A percentile compares a stretch with the other conserved stretches of the same genome.
Conservation (phyloP, 495 filamentous ascomycete genomes). For the Xylaria palmicola region DNA sequence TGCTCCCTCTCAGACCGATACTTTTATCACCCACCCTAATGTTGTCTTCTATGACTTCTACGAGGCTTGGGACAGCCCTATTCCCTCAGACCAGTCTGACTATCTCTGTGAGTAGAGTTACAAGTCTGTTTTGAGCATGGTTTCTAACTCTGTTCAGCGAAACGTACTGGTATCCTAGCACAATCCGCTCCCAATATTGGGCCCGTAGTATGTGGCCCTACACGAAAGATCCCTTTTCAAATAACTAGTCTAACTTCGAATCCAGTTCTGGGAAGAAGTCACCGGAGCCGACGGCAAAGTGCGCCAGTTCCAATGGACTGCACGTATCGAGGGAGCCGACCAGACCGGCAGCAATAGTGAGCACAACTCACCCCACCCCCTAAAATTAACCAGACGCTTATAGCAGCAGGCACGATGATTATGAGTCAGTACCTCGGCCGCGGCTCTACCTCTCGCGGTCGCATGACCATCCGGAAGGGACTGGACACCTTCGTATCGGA, state of each 20-base stretch:
- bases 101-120: slow-evolving; percentile 36
- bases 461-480: slow-evolving; percentile 56
- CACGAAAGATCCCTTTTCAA: not conserved
- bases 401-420: slow-evolving; percentile 50
- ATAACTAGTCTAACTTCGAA: slow-evolving; percentile 12
- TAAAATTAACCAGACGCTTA: slow-evolving; percentile 18
- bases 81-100: slow-evolving; percentile 31
- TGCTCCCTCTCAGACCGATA: slow-evolving; percentile 50
- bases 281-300: slow-evolving; percentile 61
- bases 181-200: slow-evolving; percentile 70
- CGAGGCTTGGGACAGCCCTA: slow-evolving; percentile 52
- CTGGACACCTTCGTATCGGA: slow-evolving; percentile 56
- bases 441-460: slow-evolving; percentile 61
- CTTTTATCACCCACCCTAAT: slow-evolving; percentile 61
- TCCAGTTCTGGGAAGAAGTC: slow-evolving; percentile 56
- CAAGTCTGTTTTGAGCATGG: slow-evolving; percentile 13
- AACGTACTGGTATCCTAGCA: slow-evolving; percentile 61
- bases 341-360: slow-evolving; percentile 43
- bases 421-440: slow-evolving; percentile 67
- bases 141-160: slow-evolving; percentile 33
- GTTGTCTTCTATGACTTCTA: slow-evolving; percentile 68
- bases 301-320: slow-evolving; percentile 65
- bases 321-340: slow-evolving; percentile 57
- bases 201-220: slow-evolving; percentile 47
- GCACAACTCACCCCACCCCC: slow-evolving; percentile 1